Base-by-base conservation (phyloP, 257 asterid species). In the Misopates orontium region DNA sequence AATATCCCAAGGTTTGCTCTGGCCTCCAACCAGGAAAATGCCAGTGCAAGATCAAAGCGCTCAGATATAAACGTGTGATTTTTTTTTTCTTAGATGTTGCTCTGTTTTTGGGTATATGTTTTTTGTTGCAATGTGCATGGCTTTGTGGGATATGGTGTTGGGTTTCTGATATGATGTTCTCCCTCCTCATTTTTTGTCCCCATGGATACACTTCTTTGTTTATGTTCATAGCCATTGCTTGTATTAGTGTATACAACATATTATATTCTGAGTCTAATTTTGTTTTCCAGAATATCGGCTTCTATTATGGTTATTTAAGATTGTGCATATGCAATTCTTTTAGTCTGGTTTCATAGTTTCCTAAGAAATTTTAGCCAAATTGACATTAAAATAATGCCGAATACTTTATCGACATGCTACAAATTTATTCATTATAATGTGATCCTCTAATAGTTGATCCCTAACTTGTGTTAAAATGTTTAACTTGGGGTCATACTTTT, bases 61-160 rank as follows among this genome's bases (percentile, higher is more conserved):
- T 72, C 83, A 62, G 96, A 91, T 73, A 91, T 91, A 45, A 88
- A 88, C 23, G 97, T 91, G 56, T 91, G 78, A 76, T 71, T 36
- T 17, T 54, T 25, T 61, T 62, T 21, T 17, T 13, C 17, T 61
- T 61, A 51, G 31, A 8, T 61, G 42, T 61, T 23, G 11, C 51
- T 55, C 63, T 15, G 11, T 58, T 44, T 21, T 15, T 54, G 19
- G 14, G 42, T 51, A 4, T 19, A 50, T 31, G 17, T 31, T 41
- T 42, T n/a, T 10, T 50, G 12, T 67, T 13, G 40, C 53, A n/a
- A 24, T 20, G 22, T 21, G 19, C 45, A 58, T 69, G 52, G 60
- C 67, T 60, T 39, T 10, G 24, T 15, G 23, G 60, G 47, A 51
- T 49, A 47, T 39, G 18, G 65, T 28, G 40, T 41, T 40, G 18